Evolutionary conservation across 768 basidiomycete species (phyloP).

Genomic region (Leccinum truebloodii): DNA sequence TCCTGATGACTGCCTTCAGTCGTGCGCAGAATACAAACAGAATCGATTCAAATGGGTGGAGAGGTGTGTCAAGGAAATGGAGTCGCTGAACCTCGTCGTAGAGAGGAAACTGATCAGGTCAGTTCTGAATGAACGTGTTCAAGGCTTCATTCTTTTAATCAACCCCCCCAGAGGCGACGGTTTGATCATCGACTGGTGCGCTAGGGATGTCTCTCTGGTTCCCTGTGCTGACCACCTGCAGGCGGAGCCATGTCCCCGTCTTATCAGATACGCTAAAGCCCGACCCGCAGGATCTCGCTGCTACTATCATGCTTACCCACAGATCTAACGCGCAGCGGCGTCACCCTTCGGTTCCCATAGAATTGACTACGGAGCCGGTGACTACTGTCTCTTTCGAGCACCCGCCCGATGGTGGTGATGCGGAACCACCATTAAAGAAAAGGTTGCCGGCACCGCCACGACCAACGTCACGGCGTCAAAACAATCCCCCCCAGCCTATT

Average conservation of each 20-base stretch:
- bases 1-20: conserved; percentile 26
- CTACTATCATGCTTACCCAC: conserved; percentile 28
- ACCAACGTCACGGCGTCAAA: conserved; percentile 11
- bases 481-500: neutral
- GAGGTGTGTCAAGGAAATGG: conserved; percentile 20
- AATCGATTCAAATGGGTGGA: conserved; percentile 27
- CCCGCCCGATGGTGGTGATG: neutral
- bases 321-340: conserved; percentile 25
- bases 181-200: conserved; percentile 32
- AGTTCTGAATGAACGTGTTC: conserved; percentile 3
- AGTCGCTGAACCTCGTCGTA: conserved; percentile 21
- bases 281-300: conserved; percentile 27
- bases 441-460: conserved; percentile 26
- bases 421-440: conserved; percentile 7
- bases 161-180: conserved; percentile 28
- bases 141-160: neutral
- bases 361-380: neutral
- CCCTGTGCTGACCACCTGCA: conserved; percentile 11
- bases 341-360: neutral
- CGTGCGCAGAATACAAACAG: conserved; percentile 18
- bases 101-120: conserved; percentile 32
- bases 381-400: neutral
- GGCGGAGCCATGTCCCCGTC: conserved; percentile 33
- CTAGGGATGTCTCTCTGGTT: neutral
- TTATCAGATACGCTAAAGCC: conserved; percentile 35